phyloP scores from a whole-genome alignment of 2,329 filamentous ascomycete species.

The Aspergillus sp. region DNA sequence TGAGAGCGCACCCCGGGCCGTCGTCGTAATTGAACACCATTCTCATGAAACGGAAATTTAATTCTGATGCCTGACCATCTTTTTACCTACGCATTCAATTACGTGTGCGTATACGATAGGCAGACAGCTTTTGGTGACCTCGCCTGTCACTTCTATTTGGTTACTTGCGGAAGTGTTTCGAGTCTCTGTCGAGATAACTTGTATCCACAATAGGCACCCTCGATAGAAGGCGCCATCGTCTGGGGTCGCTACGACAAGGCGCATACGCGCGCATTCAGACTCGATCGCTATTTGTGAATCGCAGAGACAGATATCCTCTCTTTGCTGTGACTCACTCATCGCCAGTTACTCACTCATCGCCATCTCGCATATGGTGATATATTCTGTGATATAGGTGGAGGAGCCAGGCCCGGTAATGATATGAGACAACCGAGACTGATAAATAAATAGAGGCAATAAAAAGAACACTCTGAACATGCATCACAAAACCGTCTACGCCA shows the following conservation, averaged over 20 bases:
- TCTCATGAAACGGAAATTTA: background rate
- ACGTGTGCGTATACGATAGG: background rate
- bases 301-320: background rate
- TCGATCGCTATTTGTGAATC: background rate
- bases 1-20: constrained; percentile 52
- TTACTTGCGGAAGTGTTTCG: background rate
- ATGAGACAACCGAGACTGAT: background rate
- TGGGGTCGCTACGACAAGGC: background rate
- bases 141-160: background rate
- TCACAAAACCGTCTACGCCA: background rate
- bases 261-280: background rate
- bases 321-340: background rate
- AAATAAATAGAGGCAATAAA: background rate
- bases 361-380: background rate
- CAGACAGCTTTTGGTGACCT: background rate
- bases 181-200: background rate
- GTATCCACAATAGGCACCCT: background rate
- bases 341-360: background rate
- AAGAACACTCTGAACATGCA: background rate
- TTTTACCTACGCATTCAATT: background rate
- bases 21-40: constrained; percentile 24
- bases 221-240: background rate
- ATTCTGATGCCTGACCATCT: background rate
- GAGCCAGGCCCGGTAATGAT: background rate
- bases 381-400: background rate